Conservation (phyloP, 805 yeast species). For the Myxozyma neglecta region DNA sequence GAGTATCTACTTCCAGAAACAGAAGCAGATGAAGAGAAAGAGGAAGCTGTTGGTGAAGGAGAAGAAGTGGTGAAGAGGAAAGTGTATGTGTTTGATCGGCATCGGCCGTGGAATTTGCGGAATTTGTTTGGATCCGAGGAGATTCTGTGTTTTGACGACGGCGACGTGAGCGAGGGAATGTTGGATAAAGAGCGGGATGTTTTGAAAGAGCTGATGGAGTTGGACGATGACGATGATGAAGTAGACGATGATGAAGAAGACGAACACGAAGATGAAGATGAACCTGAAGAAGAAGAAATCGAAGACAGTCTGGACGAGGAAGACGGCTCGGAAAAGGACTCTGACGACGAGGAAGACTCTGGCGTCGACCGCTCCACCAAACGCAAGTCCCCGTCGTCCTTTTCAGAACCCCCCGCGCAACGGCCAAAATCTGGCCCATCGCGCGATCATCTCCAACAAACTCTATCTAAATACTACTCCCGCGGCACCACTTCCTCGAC, state of each 20-base stretch:
- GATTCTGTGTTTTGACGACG: constrained; percentile 83
- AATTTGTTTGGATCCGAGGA: constrained; percentile 81
- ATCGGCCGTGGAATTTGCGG: constrained; percentile 95
- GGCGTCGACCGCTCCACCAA: constrained; percentile 24
- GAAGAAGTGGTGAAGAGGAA: constrained; percentile 46
- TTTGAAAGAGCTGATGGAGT: constrained; percentile 47
- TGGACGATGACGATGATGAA: constrained; percentile 44
- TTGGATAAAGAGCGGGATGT: constrained; percentile 60
- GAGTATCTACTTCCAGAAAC: constrained; percentile 46
- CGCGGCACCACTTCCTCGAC: constrained; percentile 78
- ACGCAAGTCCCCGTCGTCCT: constrained; percentile 38
- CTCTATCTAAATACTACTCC: constrained; percentile 72
- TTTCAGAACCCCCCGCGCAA: constrained; percentile 29
- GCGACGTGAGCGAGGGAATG: constrained; percentile 58
- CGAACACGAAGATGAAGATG: constrained; percentile 43
- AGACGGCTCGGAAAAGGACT: background rate
- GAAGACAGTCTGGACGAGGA: constrained; percentile 33
- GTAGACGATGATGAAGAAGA: constrained; percentile 39
- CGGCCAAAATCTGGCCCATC: constrained; percentile 41
- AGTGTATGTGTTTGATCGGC: constrained; percentile 85
- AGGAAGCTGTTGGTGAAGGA: constrained; percentile 26
- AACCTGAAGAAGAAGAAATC: constrained; percentile 41
- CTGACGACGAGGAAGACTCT: background rate
- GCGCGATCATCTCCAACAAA: constrained; percentile 49
- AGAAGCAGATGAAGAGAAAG: constrained; percentile 27